These are phyloP conservation scores for Diaporthe sp. DNA, from an alignment of 2,329 filamentous ascomycete species.

Conservation along the genomic window DNA sequence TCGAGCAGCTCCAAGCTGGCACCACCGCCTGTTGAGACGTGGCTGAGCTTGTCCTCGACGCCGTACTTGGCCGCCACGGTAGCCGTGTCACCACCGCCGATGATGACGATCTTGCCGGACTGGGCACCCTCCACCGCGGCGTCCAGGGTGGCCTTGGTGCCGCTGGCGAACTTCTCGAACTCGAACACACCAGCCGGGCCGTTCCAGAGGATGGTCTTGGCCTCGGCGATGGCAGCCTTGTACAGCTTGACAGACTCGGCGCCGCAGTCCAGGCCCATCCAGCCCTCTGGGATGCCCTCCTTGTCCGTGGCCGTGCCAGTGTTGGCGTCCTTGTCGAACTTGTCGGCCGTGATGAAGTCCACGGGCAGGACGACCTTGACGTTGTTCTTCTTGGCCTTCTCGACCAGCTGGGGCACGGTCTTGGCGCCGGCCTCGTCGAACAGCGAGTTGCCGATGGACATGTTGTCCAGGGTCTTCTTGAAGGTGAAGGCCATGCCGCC, in stretches of 20 bases:
- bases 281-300: conserved; percentile 94
- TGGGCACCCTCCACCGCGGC: conserved; percentile 86
- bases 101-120: conserved; percentile 95
- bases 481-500: conserved; percentile 99
- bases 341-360: conserved; percentile 97
- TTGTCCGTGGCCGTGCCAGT: conserved; percentile 86
- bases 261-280: conserved; percentile 97
- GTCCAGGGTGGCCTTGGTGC: conserved; percentile 93
- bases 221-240: conserved; percentile 86
- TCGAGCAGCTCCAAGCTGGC: conserved; percentile 96
- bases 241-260: conserved; percentile 89
- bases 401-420: conserved; percentile 87
- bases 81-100: conserved; percentile 97
- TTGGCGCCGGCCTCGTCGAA: conserved; percentile 96
- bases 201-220: conserved; percentile 99
- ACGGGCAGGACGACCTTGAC: conserved; percentile 95
- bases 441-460: conserved; percentile 90
- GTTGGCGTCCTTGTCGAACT: conserved; percentile 89
- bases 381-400: conserved; percentile 96
- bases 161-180: conserved; percentile 92
- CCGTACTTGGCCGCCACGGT: conserved; percentile 98
- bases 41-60: conserved; percentile 96
- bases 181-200: conserved; percentile 98
- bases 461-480: conserved; percentile 96
- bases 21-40: conserved; percentile 97